Percentiles rank a stretch among this genome's conserved stretches.
Evolutionary conservation across 1,139 yeast genomes (phyloP).

Genomic region (Debaryomyces sp.): DNA sequence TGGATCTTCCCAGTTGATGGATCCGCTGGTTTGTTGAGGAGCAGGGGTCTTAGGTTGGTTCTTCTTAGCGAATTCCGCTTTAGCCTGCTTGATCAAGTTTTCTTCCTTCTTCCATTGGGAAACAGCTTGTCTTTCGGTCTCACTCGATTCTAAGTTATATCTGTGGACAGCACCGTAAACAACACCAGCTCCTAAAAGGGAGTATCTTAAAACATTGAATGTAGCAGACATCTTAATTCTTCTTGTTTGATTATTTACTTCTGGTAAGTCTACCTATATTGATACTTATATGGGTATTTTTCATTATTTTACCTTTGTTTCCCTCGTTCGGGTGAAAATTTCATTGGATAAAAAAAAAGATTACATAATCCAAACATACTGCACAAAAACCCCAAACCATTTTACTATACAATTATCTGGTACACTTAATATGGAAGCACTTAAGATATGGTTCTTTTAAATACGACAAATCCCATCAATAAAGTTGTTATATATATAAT

Average conservation of each 20-base stretch:
- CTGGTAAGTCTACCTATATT: background rate
- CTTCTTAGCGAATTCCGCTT: constrained; percentile 79
- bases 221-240: constrained; percentile 30
- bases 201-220: constrained; percentile 83
- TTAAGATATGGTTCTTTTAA: constrained; percentile 1
- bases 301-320: constrained; percentile 1
- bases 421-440: background rate
- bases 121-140: constrained; percentile 58
- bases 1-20: constrained; percentile 85
- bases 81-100: constrained; percentile 83
- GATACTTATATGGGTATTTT: background rate
- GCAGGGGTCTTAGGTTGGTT: constrained; percentile 49
- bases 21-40: constrained; percentile 32
- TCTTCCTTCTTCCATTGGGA: constrained; percentile 66
- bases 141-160: constrained; percentile 63
- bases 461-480: background rate
- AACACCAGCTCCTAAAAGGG: constrained; percentile 88
- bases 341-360: constrained; percentile 14
- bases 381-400: constrained; percentile 2
- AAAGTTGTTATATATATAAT: constrained; percentile 16
- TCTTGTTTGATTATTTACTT: background rate
- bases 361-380: constrained; percentile 7
- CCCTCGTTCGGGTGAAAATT: constrained; percentile 10
- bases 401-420: background rate
- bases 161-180: constrained; percentile 90